A percentile compares a stretch with the other conserved stretches of the same genome.
These are phyloP conservation scores for Lagenaria siceraria DNA, from an alignment of 306 rosid genomes.

Conservation along the genomic window DNA sequence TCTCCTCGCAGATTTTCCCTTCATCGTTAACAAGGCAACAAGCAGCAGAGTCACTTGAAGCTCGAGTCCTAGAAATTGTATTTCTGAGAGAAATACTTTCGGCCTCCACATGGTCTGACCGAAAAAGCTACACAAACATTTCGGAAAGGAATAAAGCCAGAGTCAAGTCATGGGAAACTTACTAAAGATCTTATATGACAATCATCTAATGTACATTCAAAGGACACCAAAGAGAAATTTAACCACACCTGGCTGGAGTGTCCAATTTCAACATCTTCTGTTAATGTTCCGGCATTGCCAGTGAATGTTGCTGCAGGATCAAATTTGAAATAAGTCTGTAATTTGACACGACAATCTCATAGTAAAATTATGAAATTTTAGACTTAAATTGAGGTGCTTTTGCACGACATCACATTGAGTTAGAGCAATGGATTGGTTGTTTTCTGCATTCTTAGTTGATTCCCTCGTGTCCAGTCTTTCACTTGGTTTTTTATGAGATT, in stretches of 20 bases:
- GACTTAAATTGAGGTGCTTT: background rate
- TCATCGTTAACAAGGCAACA: slow-evolving; percentile 13
- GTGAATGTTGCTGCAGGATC: slow-evolving; percentile 31
- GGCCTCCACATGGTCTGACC: slow-evolving; percentile 23
- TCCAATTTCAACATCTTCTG: slow-evolving; percentile 13
- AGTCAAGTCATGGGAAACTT: background rate
- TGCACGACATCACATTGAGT: slow-evolving; percentile 1
- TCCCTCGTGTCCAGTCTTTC: slow-evolving; percentile 13
- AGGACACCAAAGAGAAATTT: slow-evolving; percentile 5
- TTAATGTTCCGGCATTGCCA: slow-evolving; percentile 14
- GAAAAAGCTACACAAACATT: slow-evolving; percentile 10
- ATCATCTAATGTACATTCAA: background rate
- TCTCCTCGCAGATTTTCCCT: slow-evolving; percentile 21
- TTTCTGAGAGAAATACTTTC: slow-evolving; percentile 20
- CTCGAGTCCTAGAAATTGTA: slow-evolving; percentile 11
- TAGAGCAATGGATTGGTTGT: slow-evolving; percentile 10
- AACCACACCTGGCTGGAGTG: slow-evolving; percentile 40
- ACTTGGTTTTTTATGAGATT: slow-evolving; percentile 2
- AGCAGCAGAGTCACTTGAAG: slow-evolving; percentile 11
- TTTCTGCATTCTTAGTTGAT: slow-evolving; percentile 10
- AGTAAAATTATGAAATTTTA: background rate
- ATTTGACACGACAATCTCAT: background rate
- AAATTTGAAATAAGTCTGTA: background rate
- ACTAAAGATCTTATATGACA: background rate
- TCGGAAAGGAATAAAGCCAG: background rate